Evolutionary conservation across 2,329 filamentous ascomycete species (phyloP).

Genomic region (Sphaceloma murrayae): DNA sequence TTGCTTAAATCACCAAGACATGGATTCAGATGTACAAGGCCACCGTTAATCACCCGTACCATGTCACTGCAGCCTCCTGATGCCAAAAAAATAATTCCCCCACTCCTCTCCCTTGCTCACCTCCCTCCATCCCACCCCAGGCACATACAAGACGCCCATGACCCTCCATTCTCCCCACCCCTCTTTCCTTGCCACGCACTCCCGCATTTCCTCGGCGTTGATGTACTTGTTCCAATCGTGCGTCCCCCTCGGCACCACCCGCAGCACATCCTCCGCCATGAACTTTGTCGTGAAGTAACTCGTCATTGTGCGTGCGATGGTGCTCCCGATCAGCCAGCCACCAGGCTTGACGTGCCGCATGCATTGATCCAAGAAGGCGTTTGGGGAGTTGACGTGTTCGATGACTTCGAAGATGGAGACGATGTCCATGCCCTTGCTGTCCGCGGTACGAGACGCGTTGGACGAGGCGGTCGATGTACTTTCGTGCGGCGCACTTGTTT

Average conservation of each 20-base stretch:
- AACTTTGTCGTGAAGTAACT: slow-evolving; percentile 91
- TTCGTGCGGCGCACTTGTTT: too few relatives aligned
- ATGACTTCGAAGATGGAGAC: slow-evolving; percentile 89
- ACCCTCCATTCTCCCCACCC: slow-evolving; percentile 54
- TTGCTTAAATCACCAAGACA: neutral
- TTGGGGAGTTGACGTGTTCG: slow-evolving; percentile 75
- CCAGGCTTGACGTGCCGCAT: slow-evolving; percentile 74
- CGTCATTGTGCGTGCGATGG: slow-evolving; percentile 79
- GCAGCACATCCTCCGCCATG: slow-evolving; percentile 75
- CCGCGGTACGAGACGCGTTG: neutral
- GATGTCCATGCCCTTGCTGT: slow-evolving; percentile 50
- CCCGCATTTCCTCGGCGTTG: slow-evolving; percentile 65
- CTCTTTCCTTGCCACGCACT: slow-evolving; percentile 35
- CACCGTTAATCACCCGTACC: neutral
- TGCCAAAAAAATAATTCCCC: slow-evolving; percentile 94
- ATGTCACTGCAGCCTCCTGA: slow-evolving; percentile 46
- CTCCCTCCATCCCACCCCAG: slow-evolving; percentile 80
- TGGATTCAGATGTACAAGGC: neutral
- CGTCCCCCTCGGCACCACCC: slow-evolving; percentile 83
- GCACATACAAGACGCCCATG: slow-evolving; percentile 82
- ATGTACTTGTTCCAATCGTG: slow-evolving; percentile 97
- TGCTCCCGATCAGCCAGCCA: slow-evolving; percentile 86
- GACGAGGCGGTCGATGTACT: neutral
- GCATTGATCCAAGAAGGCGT: slow-evolving; percentile 61
- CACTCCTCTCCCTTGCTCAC: slow-evolving; percentile 71